Evolutionary conservation across 139 green algal species (phyloP), one percentile per base, ranked within the genome.

Genomic region (Chlamydomonas sp.): DNA sequence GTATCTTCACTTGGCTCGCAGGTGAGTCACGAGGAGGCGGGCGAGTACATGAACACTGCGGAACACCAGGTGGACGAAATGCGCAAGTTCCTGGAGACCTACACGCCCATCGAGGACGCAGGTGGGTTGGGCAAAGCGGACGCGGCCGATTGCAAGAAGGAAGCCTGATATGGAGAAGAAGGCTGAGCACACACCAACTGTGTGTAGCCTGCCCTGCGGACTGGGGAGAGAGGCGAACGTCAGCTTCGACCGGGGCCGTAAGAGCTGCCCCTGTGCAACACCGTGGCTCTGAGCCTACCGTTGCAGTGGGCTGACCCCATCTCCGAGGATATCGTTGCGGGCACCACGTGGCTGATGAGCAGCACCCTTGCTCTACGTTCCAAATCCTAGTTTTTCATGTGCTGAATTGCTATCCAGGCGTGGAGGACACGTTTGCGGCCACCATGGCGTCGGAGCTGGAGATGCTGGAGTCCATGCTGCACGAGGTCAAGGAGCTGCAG

Each of bases 381-480:
- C 31, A 49, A 49, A 49, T 49, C 31, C 31, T 49, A 49, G 31
- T 49, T 49, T 49, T 49, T 49, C 31, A 49, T 49, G 31, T 49
- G 31, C 31, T 49, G 31, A 49, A 1, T 81, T 12, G 12, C 12
- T 20, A 3, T 14, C 64, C 62, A 88, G 78, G 78, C 15, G 88
- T 88, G 31, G 69, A 81, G 59, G 77, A 85, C 74, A 80, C 61
- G 14, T 88, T 84, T 49, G 67, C 88, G 18, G 61, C 80, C 31
- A 71, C 85, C 18, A 92, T 92, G 90, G 71, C 61, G 2, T 63
- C 62, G 0, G 72, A 89, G 67, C 85, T 92, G 80, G 85, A 77
- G 66, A 9, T 18, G 60, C 68, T 92, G 75, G 78, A 92, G 14
- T 57, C 63, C 12, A 2, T 69, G 76, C 64, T 31, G 63, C 10